phyloP scores from a whole-genome alignment of 2,329 filamentous ascomycete genomes.

The Penicillium thymicola region DNA sequence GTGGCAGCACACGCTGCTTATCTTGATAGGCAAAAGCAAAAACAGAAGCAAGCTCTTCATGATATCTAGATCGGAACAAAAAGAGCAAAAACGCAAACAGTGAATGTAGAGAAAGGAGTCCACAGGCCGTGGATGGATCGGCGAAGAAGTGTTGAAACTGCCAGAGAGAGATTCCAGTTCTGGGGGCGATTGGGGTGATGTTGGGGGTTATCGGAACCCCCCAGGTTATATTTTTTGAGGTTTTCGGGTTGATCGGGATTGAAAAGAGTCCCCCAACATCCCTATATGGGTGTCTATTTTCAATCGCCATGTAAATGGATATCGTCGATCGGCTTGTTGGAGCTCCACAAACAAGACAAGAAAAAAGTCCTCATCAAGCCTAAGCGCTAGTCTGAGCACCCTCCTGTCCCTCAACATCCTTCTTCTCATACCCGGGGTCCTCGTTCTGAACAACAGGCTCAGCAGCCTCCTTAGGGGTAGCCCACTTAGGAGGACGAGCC shows the following conservation, averaged over 20 bases:
- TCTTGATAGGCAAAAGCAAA: conserved; percentile 14
- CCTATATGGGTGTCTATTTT: background rate
- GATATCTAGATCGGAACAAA: conserved; percentile 22
- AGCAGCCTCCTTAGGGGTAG: conserved; percentile 16
- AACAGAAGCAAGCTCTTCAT: conserved; percentile 15
- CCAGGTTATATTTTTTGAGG: background rate
- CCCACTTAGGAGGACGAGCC: conserved; percentile 46
- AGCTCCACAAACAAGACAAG: conserved; percentile 3
- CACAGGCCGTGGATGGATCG: conserved; percentile 13
- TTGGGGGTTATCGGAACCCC: background rate
- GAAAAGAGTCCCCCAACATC: background rate
- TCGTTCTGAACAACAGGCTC: conserved; percentile 23
- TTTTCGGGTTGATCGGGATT: background rate
- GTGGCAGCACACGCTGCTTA: conserved; percentile 7
- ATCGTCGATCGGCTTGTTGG: background rate
- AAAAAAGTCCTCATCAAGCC: conserved; percentile 10
- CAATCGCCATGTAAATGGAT: background rate
- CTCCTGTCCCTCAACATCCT: conserved; percentile 27
- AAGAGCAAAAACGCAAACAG: conserved; percentile 4
- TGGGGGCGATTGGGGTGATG: background rate
- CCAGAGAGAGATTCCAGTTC: conserved; percentile 1
- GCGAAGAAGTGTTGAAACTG: conserved; percentile 16
- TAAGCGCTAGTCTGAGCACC: conserved; percentile 31
- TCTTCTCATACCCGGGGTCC: conserved; percentile 27
- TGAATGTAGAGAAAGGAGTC: conserved; percentile 12